These are phyloP conservation scores for Aspergillus uvarum DNA, from an alignment of 2,329 filamentous ascomycete species.

Conservation along the genomic window DNA sequence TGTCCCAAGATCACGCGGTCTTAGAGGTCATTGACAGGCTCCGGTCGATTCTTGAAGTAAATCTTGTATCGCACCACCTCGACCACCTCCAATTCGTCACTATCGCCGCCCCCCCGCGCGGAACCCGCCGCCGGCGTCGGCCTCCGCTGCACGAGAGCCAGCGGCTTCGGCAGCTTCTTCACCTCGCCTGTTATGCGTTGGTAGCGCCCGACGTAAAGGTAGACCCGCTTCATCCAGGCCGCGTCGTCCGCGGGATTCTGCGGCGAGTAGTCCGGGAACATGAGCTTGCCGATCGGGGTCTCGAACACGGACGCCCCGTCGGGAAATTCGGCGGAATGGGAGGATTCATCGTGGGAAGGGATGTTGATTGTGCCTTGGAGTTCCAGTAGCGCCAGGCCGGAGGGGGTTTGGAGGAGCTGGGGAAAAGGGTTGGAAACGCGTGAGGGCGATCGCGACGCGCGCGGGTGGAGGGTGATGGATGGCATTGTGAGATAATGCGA, in stretches of 20 bases:
- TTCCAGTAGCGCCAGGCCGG: constrained; percentile 85
- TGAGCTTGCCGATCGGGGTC: constrained; percentile 67
- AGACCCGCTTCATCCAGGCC: constrained; percentile 85
- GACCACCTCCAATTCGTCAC: constrained; percentile 68
- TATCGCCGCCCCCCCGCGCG: constrained; percentile 22
- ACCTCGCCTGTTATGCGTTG: constrained; percentile 88
- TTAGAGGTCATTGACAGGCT: constrained; percentile 66
- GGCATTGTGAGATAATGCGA: constrained; percentile 35
- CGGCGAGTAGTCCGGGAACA: constrained; percentile 73
- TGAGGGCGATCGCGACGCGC: constrained; percentile 3
- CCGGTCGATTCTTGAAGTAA: constrained; percentile 78
- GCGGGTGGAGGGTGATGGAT: constrained; percentile 41
- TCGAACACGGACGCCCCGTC: constrained; percentile 28
- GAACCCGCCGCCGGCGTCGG: constrained; percentile 19
- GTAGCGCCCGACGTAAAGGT: constrained; percentile 83
- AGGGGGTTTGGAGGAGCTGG: constrained; percentile 79
- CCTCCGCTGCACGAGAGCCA: constrained; percentile 72
- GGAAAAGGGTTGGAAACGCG: constrained; percentile 63
- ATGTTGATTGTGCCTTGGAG: constrained; percentile 89
- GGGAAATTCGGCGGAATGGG: constrained; percentile 22
- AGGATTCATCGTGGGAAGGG: constrained; percentile 46
- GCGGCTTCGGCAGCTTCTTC: constrained; percentile 75
- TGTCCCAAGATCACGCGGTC: background rate
- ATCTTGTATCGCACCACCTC: constrained; percentile 87
- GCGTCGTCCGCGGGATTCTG: constrained; percentile 53